Conservation (phyloP, 768 basidiomycete genomes). For the Suillus brevipes region DNA sequence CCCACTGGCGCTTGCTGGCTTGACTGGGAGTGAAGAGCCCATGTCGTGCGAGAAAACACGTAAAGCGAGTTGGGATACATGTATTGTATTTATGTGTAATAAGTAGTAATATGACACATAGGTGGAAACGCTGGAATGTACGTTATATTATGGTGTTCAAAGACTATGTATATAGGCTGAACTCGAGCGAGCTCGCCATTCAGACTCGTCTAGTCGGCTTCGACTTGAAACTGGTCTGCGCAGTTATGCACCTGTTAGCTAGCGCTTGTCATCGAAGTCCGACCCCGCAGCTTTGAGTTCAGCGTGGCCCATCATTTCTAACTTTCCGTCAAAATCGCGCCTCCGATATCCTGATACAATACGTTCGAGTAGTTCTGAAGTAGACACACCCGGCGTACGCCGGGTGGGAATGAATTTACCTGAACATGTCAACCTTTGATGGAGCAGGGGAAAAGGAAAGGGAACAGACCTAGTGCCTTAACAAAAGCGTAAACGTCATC, state of each 20-base stretch:
- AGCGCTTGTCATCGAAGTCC: slow-evolving; percentile 19
- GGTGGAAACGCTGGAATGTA: background rate
- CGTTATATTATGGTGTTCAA: background rate
- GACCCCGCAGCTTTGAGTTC: slow-evolving; percentile 65
- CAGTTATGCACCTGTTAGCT: background rate
- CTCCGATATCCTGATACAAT: slow-evolving; percentile 87
- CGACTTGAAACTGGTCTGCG: background rate
- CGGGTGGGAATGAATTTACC: slow-evolving; percentile 95
- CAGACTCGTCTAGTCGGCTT: background rate
- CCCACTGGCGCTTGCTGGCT: background rate
- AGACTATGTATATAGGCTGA: background rate
- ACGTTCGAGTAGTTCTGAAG: slow-evolving; percentile 88
- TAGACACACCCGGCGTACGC: slow-evolving; percentile 92
- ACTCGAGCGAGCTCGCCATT: background rate
- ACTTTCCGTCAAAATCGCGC: slow-evolving; percentile 84
- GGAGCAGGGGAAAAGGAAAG: background rate
- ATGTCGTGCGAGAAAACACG: background rate
- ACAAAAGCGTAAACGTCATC: slow-evolving; percentile 85
- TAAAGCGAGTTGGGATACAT: background rate
- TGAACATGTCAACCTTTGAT: slow-evolving; percentile 27
- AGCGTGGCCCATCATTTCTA: slow-evolving; percentile 82
- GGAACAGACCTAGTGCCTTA: slow-evolving; percentile 70
- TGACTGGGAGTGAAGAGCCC: background rate
- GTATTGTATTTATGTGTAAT: background rate
- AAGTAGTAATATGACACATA: background rate